A percentile compares a stretch with the other conserved stretches of the same genome.
phyloP scores from a whole-genome alignment of 495 filamentous ascomycete species.

The Corynascus novoguineensis region DNA sequence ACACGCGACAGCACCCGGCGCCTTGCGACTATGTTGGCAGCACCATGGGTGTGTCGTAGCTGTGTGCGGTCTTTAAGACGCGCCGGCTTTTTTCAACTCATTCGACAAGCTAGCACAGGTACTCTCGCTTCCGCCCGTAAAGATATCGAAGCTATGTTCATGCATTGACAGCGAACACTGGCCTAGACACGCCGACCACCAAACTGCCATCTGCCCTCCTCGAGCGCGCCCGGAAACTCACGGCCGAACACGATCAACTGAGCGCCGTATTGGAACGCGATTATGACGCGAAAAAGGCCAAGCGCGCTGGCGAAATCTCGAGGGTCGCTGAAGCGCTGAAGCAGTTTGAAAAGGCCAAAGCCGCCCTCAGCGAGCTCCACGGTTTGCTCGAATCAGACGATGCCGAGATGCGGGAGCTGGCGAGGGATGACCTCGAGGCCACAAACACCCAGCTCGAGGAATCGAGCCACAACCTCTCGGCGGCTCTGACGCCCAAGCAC shows the following conservation, averaged over 20 bases:
- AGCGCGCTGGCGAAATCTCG: conserved; percentile 69
- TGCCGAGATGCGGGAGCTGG: conserved; percentile 56
- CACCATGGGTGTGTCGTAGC: conserved; percentile 52
- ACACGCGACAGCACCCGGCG: conserved; percentile 11
- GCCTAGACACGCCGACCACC: neutral
- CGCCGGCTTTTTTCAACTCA: conserved; percentile 28
- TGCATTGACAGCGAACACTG: conserved; percentile 1
- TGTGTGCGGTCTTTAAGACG: conserved; percentile 41
- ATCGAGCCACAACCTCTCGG: conserved; percentile 60
- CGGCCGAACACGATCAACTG: conserved; percentile 55
- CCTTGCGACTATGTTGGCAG: conserved; percentile 43
- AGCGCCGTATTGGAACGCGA: conserved; percentile 50
- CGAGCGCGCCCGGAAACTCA: conserved; percentile 36
- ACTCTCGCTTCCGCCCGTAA: neutral
- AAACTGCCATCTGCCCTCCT: conserved; percentile 36
- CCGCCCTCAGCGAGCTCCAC: conserved; percentile 50
- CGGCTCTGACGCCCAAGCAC: conserved; percentile 75
- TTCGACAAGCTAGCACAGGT: conserved; percentile 46
- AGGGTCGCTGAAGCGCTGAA: conserved; percentile 61
- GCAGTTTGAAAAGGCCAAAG: conserved; percentile 59
- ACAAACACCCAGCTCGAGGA: conserved; percentile 55
- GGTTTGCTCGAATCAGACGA: conserved; percentile 47
- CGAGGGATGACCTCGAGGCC: conserved; percentile 65
- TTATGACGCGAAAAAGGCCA: conserved; percentile 70
- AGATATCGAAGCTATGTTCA: neutral